Percentiles rank a stretch among this genome's conserved stretches.
These are phyloP conservation scores for Eucommia ulmoides DNA, from an alignment of 257 asterid genomes.

Conservation along the genomic window DNA sequence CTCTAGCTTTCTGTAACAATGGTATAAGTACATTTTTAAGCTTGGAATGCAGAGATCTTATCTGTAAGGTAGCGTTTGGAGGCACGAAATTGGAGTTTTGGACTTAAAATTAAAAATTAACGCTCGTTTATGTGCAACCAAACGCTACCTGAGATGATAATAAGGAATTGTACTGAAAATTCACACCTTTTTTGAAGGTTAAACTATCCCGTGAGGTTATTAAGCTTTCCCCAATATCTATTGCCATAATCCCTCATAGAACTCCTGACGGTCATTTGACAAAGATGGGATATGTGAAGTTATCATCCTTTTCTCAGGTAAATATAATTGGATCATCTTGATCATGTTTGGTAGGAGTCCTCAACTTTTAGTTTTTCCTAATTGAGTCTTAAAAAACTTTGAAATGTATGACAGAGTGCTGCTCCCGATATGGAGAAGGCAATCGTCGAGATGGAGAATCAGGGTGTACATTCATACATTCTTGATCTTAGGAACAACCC, in stretches of 20 bases:
- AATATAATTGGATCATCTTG: no score
- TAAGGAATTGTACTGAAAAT: background rate
- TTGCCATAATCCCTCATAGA: conserved; percentile 62
- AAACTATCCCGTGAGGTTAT: conserved; percentile 79
- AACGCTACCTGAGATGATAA: background rate
- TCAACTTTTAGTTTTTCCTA: no score
- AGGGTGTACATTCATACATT: conserved; percentile 88
- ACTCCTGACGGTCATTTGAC: conserved; percentile 54
- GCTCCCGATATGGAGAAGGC: conserved; percentile 81
- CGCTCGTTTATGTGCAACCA: no score
- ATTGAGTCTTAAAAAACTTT: no score
- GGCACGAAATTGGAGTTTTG: no score
- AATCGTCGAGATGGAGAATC: conserved; percentile 65
- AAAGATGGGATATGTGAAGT: conserved; percentile 77
- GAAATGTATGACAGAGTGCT: conserved; percentile 44
- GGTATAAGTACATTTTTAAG: no score
- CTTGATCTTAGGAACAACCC: conserved; percentile 91
- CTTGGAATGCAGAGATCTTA: no score
- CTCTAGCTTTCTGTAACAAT: background rate
- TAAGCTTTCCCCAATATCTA: conserved; percentile 62
- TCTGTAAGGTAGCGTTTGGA: no score
- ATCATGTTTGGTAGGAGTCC: no score
- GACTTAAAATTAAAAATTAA: no score
- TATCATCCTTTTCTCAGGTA: conserved; percentile 83
- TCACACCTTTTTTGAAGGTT: conserved; percentile 28